phyloP scores from a whole-genome alignment of 1,284 basidiomycete genomes.

The Microbotryum lychnidis-dioicae region DNA sequence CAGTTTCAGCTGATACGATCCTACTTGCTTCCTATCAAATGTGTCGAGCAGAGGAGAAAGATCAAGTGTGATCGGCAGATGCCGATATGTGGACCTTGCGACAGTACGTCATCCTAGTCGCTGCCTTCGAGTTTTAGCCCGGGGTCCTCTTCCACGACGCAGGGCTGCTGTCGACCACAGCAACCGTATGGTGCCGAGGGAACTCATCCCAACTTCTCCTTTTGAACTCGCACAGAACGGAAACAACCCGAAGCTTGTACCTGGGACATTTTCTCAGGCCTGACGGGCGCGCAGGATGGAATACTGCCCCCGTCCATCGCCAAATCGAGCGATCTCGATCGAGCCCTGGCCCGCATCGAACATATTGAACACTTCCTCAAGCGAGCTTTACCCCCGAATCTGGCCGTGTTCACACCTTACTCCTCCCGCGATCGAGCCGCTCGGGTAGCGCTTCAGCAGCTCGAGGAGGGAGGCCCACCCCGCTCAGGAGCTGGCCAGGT shows the following conservation, averaged over 20 bases:
- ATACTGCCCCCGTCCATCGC: constrained; percentile 25
- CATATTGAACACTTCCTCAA: constrained; percentile 27
- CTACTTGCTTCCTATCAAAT: background rate
- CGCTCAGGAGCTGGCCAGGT: background rate
- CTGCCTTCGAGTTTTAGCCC: too few relatives aligned
- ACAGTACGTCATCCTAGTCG: background rate
- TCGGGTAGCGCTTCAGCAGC: background rate
- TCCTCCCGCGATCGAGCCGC: background rate
- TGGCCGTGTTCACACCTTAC: constrained; percentile 21
- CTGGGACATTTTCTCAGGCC: constrained; percentile 27
- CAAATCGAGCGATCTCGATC: constrained; percentile 20
- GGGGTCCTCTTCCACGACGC: too few relatives aligned
- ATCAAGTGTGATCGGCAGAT: constrained; percentile 26
- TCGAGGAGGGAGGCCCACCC: background rate
- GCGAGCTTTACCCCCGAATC: constrained; percentile 25
- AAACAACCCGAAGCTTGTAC: constrained; percentile 18
- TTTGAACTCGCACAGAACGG: constrained; percentile 3
- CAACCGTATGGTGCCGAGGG: too few relatives aligned
- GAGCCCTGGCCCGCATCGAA: constrained; percentile 15
- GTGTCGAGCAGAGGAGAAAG: background rate
- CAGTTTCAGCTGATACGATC: constrained; percentile 10
- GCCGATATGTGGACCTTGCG: constrained; percentile 28
- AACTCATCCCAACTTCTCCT: background rate
- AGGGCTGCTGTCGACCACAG: too few relatives aligned
- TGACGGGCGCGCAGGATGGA: constrained; percentile 9